Percentiles rank a stretch among this genome's conserved stretches.
Conservation (phyloP, 331 rosid species). For the Quercus lobata region DNA sequence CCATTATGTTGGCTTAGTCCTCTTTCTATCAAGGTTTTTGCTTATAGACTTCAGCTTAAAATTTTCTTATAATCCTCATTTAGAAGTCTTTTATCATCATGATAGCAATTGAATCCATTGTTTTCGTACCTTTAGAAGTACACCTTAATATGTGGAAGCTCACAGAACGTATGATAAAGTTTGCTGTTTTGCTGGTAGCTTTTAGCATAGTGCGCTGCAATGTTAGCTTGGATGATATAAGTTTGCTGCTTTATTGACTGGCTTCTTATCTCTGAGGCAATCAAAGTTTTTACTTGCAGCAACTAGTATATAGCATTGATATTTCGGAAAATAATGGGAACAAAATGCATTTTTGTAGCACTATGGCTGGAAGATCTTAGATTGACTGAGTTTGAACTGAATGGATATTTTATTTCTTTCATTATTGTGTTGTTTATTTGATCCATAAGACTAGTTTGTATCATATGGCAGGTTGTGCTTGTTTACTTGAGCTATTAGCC, state of each 20-base stretch:
- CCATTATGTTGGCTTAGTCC: neutral
- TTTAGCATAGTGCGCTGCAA: neutral
- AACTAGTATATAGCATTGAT: neutral
- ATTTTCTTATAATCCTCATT: neutral
- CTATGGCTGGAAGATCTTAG: neutral
- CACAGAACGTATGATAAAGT: neutral
- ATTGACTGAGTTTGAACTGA: neutral
- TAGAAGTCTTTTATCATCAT: neutral
- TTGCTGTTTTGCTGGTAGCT: neutral
- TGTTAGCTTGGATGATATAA: neutral
- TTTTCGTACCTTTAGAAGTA: neutral
- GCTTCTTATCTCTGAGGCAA: neutral
- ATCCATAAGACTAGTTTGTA: neutral
- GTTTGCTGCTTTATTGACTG: neutral
- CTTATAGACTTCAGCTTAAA: neutral
- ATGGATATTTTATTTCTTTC: neutral
- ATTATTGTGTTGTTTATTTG: neutral
- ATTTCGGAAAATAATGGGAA: neutral
- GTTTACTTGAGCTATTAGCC: conserved; percentile 89
- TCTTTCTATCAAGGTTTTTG: neutral
- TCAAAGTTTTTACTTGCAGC: neutral
- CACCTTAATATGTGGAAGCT: neutral
- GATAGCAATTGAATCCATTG: neutral
- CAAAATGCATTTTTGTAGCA: neutral
- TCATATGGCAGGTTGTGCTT: conserved; percentile 65